Conservation (phyloP, 176 grass and related monocot genomes). For the Coix lacrymajobi region DNA sequence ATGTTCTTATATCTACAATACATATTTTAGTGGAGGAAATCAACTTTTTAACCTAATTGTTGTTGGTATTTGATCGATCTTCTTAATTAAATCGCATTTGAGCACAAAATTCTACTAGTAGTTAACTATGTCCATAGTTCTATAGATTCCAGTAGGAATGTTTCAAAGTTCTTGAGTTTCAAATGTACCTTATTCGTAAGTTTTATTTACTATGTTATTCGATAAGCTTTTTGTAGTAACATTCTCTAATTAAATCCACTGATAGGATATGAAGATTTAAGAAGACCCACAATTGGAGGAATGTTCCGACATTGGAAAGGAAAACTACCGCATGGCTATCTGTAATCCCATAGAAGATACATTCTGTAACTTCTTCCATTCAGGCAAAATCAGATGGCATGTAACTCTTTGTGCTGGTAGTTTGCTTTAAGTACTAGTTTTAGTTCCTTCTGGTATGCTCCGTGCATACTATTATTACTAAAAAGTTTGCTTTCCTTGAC, state of each 20-base stretch:
- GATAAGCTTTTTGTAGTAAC: not conserved
- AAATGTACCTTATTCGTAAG: not conserved
- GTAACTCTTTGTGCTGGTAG: not conserved
- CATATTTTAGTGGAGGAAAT: not conserved
- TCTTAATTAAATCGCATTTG: not conserved
- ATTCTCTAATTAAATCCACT: not conserved
- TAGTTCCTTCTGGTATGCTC: not conserved
- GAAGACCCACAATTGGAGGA: too few relatives aligned
- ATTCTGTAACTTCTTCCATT: too few relatives aligned
- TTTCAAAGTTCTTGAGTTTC: not conserved
- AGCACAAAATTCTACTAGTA: not conserved
- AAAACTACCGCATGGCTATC: too few relatives aligned
- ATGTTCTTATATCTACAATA: not conserved
- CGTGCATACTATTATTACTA: not conserved
- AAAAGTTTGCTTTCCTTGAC: not conserved
- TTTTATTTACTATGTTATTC: not conserved
- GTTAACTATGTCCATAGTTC: not conserved
- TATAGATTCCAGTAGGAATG: not conserved
- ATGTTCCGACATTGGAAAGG: too few relatives aligned
- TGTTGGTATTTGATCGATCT: not conserved
- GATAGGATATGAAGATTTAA: too few relatives aligned
- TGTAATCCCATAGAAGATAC: too few relatives aligned
- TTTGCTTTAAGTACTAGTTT: not conserved
- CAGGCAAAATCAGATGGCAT: not conserved
- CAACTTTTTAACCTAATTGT: not conserved